A percentile compares a stretch with the other conserved stretches of the same genome.
Evolutionary conservation across 306 rosid species (phyloP).

Genomic region (Vigna radiata): DNA sequence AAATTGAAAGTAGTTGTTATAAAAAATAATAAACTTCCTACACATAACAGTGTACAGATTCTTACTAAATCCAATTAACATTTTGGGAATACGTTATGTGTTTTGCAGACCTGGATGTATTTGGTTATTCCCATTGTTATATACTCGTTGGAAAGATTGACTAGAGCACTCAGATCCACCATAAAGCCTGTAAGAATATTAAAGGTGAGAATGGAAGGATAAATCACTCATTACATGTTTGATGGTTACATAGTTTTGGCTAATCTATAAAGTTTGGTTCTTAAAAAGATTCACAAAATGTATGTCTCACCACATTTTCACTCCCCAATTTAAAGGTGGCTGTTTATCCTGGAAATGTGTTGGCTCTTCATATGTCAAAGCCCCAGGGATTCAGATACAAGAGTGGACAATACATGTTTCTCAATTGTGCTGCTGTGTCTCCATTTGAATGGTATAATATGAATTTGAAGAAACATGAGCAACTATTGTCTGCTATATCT

Average conservation of each 20-base stretch:
- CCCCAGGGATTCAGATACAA: conserved; percentile 66
- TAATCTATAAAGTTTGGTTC: background rate
- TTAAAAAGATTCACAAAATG: background rate
- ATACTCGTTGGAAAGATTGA: conserved; percentile 53
- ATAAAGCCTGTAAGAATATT: conserved; percentile 56
- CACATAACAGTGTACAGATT: background rate
- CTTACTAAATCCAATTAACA: background rate
- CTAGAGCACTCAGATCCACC: conserved; percentile 59
- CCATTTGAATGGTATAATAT: conserved; percentile 70
- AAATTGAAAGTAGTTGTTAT: no score
- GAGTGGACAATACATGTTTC: conserved; percentile 73
- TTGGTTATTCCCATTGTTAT: conserved; percentile 55
- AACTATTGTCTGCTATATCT: background rate
- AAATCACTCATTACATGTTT: conserved; percentile 5
- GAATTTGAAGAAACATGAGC: conserved; percentile 33
- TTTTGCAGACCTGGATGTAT: conserved; percentile 66
- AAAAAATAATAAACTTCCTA: no score
- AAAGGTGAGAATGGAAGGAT: conserved; percentile 46
- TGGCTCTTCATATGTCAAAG: conserved; percentile 70
- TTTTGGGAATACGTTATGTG: conserved; percentile 19
- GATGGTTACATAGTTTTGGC: conserved; percentile 22
- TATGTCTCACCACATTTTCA: conserved; percentile 32
- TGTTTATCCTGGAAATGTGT: conserved; percentile 68
- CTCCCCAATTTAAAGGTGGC: conserved; percentile 64
- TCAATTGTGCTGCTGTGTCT: conserved; percentile 64